These are phyloP conservation scores for Nissolia schottii DNA, from an alignment of 306 rosid genomes.

Conservation along the genomic window DNA sequence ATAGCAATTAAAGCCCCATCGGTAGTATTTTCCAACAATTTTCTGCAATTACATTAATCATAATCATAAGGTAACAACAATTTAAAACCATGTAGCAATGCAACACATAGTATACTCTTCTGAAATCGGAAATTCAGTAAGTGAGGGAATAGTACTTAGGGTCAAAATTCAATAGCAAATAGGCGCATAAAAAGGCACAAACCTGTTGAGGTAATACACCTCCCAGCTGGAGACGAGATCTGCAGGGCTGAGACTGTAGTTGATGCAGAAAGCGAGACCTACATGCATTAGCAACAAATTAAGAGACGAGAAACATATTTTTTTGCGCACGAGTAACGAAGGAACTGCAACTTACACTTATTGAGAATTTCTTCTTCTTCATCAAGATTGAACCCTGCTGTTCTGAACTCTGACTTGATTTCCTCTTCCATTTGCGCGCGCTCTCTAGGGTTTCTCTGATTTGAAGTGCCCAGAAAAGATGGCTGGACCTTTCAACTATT, in stretches of 20 bases:
- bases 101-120: not conserved
- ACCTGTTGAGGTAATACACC: slow-evolving; percentile 91
- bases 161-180: not conserved
- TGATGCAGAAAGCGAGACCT: slow-evolving; percentile 73
- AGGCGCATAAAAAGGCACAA: not conserved
- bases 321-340: not conserved
- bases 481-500: too few relatives aligned
- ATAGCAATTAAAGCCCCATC: too few relatives aligned
- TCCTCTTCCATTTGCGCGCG: slow-evolving; percentile 68
- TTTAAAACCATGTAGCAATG: too few relatives aligned
- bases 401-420: slow-evolving; percentile 60
- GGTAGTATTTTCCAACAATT: too few relatives aligned
- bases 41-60: too few relatives aligned
- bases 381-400: slow-evolving; percentile 48
- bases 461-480: slow-evolving; percentile 28
- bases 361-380: slow-evolving; percentile 68
- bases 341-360: slow-evolving; percentile 51
- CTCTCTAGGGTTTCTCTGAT: slow-evolving; percentile 53
- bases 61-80: too few relatives aligned
- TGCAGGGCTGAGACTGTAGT: slow-evolving; percentile 66
- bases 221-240: slow-evolving; percentile 92
- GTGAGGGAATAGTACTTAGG: not conserved
- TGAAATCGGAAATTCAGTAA: slow-evolving; percentile 3
- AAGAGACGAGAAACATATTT: not conserved
- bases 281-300: not conserved